These are phyloP conservation scores for Holtermannia corniformis DNA, from an alignment of 768 basidiomycete species.

Conservation along the genomic window DNA sequence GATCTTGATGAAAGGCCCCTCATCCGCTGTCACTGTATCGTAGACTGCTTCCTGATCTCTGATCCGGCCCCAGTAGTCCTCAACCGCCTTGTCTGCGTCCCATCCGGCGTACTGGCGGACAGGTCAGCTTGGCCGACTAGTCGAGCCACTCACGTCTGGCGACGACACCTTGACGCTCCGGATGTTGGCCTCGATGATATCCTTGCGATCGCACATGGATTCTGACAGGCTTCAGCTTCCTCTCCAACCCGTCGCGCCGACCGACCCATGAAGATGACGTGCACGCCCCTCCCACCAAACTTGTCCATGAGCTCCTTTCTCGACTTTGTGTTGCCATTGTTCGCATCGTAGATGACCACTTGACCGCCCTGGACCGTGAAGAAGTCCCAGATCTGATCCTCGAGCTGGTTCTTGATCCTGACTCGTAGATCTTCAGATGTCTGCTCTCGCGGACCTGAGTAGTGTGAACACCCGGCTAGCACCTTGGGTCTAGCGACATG, in stretches of 20 bases:
- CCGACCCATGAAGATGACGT: conserved; percentile 84
- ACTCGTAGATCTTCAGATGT: conserved; percentile 71
- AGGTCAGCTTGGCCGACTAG: background rate
- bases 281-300: conserved; percentile 75
- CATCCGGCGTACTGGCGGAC: conserved; percentile 75
- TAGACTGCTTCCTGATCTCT: conserved; percentile 76
- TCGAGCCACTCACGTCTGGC: conserved; percentile 63
- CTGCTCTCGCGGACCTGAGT: conserved; percentile 40
- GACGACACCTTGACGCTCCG: conserved; percentile 96
- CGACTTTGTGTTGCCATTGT: conserved; percentile 66
- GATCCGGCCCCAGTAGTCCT: conserved; percentile 87
- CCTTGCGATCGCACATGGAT: conserved; percentile 78
- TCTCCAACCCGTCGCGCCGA: conserved; percentile 8
- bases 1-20: conserved; percentile 89
- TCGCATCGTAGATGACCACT: conserved; percentile 97
- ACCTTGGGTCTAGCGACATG: conserved; percentile 23
- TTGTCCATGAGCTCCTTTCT: conserved; percentile 68
- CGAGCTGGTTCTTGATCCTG: conserved; percentile 70
- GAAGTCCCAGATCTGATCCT: conserved; percentile 78
- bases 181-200: conserved; percentile 89
- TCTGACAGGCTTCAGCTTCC: conserved; percentile 44
- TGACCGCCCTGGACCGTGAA: conserved; percentile 72
- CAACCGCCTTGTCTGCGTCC: conserved; percentile 83
- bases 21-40: conserved; percentile 80
- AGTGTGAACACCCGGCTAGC: background rate